phyloP scores from a whole-genome alignment of 2,329 filamentous ascomycete species.

The Ascochyta pisi region DNA sequence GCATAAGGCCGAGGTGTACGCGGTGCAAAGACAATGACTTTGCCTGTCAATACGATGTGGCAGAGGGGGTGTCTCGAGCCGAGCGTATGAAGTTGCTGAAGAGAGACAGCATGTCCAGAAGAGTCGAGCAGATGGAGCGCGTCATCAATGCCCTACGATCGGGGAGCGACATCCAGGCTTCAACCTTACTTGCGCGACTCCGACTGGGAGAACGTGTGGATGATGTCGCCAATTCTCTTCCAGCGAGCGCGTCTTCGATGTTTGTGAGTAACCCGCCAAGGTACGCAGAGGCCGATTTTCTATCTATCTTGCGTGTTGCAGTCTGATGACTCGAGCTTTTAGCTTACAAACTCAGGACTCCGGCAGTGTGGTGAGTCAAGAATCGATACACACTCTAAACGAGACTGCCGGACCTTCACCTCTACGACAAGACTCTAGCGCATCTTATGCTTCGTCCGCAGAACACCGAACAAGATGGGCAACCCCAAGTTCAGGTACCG shows the following conservation, averaged over 20 bases:
- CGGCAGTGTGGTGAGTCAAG: slow-evolving; percentile 22
- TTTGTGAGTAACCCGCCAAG: slow-evolving; percentile 22
- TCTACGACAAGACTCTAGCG: slow-evolving; percentile 15
- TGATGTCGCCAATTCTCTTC: slow-evolving; percentile 28
- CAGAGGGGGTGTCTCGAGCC: slow-evolving; percentile 33
- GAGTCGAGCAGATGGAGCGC: slow-evolving; percentile 31
- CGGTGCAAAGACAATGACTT: slow-evolving; percentile 29
- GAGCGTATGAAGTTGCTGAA: slow-evolving; percentile 36
- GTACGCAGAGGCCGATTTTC: slow-evolving; percentile 20
- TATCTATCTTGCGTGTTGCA: slow-evolving; percentile 10
- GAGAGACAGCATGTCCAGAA: slow-evolving; percentile 26
- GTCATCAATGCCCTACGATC: slow-evolving; percentile 29
- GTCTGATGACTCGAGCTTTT: slow-evolving; percentile 18
- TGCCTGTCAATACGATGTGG: slow-evolving; percentile 33
- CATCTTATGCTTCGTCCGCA: slow-evolving; percentile 19
- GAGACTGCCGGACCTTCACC: slow-evolving; percentile 4
- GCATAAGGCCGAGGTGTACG: slow-evolving; percentile 28
- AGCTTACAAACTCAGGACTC: slow-evolving; percentile 31
- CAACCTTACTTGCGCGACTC: slow-evolving; percentile 27
- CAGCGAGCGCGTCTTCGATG: slow-evolving; percentile 15
- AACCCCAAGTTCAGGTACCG: slow-evolving; percentile 1
- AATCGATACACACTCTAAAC: slow-evolving; percentile 15
- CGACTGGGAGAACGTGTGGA: slow-evolving; percentile 30
- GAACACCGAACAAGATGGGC: slow-evolving; percentile 18
- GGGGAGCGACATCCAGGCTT: slow-evolving; percentile 29